Evolutionary conservation across 106 monocot species (phyloP), one percentile per base, ranked within the genome.

Genomic region (Posidonia australis): DNA sequence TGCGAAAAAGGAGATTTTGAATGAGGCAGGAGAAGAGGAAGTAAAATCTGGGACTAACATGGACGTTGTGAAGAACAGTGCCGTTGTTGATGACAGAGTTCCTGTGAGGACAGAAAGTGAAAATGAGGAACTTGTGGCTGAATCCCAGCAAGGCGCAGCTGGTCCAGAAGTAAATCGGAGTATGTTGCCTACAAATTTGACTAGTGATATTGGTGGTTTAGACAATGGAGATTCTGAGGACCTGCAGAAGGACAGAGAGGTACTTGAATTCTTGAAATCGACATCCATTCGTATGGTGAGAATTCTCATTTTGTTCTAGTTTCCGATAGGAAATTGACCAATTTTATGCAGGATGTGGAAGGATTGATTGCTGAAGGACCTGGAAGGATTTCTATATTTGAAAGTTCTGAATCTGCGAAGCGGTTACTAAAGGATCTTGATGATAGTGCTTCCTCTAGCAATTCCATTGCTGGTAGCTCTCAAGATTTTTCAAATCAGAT

Each of bases 391-490:
- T 78, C 77, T 25, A 85, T 84, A 16, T 63, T 80, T 66, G 85
- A 80, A 36, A 79, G 75, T 27, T 68, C 82, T 9, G 74, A 86
- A 62, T 45, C 70, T 68, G 80, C 76, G 4, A 75, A 85, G 14
- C 66, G 82, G 69, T 72, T 89, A 30, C 73, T 93, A 56, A 75
- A 72, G 46, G 79, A 86, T 51, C 58, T 84, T 41, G 89, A 78
- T 26, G 73, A 69, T 57, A 76, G 74, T 24, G 74, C 74, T 55
- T 74, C 77, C 2, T 58, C 61, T 19, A 49, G 46, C 30, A 67
- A 63, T 66, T 51, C 76, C 13, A 59, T 13, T 60, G 68, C 69
- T 17, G 66, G 47, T 46, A 77, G 72, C 30, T 79, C 70, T 16
- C 51, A 44, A 21, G 74, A 61, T 22, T 74, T 68, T 54, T 69